A percentile compares a stretch with the other conserved stretches of the same genome.
Conservation (phyloP, 2,329 filamentous ascomycete genomes). For the Biscogniauxia mediterranea region DNA sequence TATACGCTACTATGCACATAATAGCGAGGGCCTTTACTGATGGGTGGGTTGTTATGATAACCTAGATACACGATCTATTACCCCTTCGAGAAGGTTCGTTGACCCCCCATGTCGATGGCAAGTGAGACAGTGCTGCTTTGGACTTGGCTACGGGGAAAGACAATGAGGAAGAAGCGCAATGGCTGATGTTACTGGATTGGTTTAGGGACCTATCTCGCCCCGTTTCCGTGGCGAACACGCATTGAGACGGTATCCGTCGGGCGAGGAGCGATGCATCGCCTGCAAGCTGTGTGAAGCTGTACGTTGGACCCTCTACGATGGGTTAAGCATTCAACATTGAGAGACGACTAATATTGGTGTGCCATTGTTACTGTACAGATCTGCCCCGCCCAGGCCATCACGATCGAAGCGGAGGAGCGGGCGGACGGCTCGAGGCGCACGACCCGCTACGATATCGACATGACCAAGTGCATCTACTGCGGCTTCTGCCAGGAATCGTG, state of each 20-base stretch:
- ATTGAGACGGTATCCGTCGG: slow-evolving; percentile 90
- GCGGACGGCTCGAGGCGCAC: slow-evolving; percentile 93
- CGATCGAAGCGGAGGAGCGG: slow-evolving; percentile 97
- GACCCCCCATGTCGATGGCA: no score
- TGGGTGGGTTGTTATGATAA: slow-evolving; percentile 10
- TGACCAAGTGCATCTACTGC: slow-evolving; percentile 99
- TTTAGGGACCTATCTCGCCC: slow-evolving; percentile 87
- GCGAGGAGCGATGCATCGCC: slow-evolving; percentile 98
- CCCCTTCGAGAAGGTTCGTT: slow-evolving; percentile 84
- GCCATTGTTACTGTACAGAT: slow-evolving; percentile 47
- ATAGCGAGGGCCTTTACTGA: not conserved
- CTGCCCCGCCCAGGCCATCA: slow-evolving; percentile 97
- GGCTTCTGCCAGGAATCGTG: slow-evolving; percentile 99
- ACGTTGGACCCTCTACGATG: slow-evolving; percentile 21
- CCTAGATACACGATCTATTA: slow-evolving; percentile 95
- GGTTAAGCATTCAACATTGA: not conserved
- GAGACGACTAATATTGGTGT: slow-evolving; percentile 7
- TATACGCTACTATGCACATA: no score
- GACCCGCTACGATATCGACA: slow-evolving; percentile 98
- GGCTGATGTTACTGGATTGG: slow-evolving; percentile 19
- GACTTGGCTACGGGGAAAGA: not conserved
- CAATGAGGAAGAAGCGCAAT: not conserved
- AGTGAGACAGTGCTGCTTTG: not conserved
- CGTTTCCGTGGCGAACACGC: slow-evolving; percentile 98
- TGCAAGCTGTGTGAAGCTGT: slow-evolving; percentile 98